Percentiles rank a stretch among this genome's conserved stretches.
These are phyloP conservation scores for Penicillium sp. DNA, from an alignment of 2,329 filamentous ascomycete genomes.

Conservation along the genomic window DNA sequence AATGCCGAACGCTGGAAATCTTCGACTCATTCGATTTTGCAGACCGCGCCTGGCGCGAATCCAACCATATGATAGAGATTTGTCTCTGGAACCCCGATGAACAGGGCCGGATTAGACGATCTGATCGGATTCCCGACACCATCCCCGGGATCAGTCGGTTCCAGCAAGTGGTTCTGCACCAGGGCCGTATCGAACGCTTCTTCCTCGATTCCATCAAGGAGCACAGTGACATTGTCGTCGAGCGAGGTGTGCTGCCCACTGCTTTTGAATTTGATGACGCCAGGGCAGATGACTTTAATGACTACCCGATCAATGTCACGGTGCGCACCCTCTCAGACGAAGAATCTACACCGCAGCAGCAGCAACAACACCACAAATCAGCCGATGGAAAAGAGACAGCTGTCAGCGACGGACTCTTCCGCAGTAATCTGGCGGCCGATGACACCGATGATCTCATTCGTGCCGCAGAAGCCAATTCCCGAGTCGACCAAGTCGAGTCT, in stretches of 20 bases:
- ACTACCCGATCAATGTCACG: conserved; percentile 63
- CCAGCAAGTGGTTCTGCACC: conserved; percentile 67
- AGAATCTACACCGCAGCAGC: conserved; percentile 45
- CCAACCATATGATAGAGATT: conserved; percentile 32
- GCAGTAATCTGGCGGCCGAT: conserved; percentile 60
- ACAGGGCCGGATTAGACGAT: conserved; percentile 59
- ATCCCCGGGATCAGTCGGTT: conserved; percentile 64
- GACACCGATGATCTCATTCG: conserved; percentile 58
- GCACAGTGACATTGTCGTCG: conserved; percentile 57
- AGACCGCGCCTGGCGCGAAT: conserved; percentile 56
- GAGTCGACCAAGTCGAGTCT: background rate
- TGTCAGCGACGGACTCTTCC: conserved; percentile 58
- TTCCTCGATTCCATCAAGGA: conserved; percentile 64
- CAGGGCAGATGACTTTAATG: conserved; percentile 48
- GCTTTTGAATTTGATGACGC: conserved; percentile 57
- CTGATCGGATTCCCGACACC: conserved; percentile 64
- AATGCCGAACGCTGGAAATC: conserved; percentile 71
- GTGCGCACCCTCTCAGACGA: conserved; percentile 61
- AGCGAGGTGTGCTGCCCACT: conserved; percentile 62
- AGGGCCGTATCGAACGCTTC: conserved; percentile 69
- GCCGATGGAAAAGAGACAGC: conserved; percentile 30
- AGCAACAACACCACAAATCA: conserved; percentile 31
- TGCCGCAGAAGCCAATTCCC: background rate
- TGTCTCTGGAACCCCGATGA: conserved; percentile 47
- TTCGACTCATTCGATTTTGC: conserved; percentile 71